Evolutionary conservation across 2,329 filamentous ascomycete genomes (phyloP), one percentile per base, ranked within the genome.

Genomic region (Saccharata proteae): DNA sequence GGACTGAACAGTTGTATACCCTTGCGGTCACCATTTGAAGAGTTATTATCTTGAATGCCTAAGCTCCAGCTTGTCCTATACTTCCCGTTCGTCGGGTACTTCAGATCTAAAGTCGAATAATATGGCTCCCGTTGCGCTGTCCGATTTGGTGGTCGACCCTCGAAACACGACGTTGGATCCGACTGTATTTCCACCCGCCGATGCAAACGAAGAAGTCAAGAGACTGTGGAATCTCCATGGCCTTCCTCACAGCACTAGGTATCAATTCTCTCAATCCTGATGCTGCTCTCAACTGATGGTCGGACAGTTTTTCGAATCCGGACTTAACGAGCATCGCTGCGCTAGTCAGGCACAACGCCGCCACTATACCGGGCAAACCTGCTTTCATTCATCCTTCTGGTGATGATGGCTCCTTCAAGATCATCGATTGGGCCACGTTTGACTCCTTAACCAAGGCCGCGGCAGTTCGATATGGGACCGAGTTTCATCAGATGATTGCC

Each of bases 171-270:
- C 22, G 35, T 14, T 26, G 10, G 46, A 49, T 27, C 39, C 44
- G 9, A 40, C 38, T 4, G 43, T 52, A 15, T 29, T 49, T 27
- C 43, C 43, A 10, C 41, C 45, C 21, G 33, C 39, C 5, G 30
- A 40, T 16, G 43, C 44, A 7, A 41, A 45, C 9, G 40, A 41
- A 26, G 38, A 38, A 25, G 37, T 39, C 2, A 45, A 42, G 26
- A 41, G 47, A 8, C 38, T 50, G n/a, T 53, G 49, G 48, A 44
- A 38, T 35, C 33, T 48, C 11, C 49, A 53, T 37, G 50, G 50
- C 4, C 40, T 50, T 31, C 46, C 45, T 30, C 46, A 48, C 20
- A 36, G 33, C 23, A 25, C 19, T 7, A 33, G 22, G 37, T 36
- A 15, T 8, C 4, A 3, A 10, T 8, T 14, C 3, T 18, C n/a